Base-by-base conservation (phyloP, 257 asterid genomes). In the Hygrophila difformis region DNA sequence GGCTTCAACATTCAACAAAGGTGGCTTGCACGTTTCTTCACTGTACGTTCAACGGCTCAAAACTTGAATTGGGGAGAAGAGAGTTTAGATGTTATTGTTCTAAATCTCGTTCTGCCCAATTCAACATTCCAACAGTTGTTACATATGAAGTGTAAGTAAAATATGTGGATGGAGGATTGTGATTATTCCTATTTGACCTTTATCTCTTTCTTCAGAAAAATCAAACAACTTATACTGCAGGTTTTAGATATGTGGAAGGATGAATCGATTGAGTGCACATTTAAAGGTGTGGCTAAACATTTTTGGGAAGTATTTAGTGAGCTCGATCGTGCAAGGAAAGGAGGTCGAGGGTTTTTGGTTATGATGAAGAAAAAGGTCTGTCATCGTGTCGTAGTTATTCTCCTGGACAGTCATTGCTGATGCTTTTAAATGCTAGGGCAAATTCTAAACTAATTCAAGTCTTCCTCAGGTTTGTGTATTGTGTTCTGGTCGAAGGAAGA, bases 291-390 rank as follows among this genome's bases (percentile, higher is more conserved):
- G 46, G 96, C 98, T 41, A 91, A 69, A 72, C 87, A 91, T 73
- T 91, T 91, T 47, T 87, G 94, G 47, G 96, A 91, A 66, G 98
- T 91, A 39, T 91, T 91, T 58, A 75, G 96, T 29, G 96, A 91
- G 66, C 94, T 91, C n/a, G n/a, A n/a, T n/a, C 19, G 98, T 91
- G 56, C 98, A 82, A 82, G 98, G n/a, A n/a, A n/a, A n/a, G n/a
- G 96, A 35, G 98, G 98, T 60, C 96, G 78, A 63, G 98, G 98
- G 23, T 63, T 65, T 73, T 63, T 91, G 59, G 79, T 82, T 57
- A 91, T 91, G 93, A 80, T 85, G 96, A 91, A 86, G 88, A 85
- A 82, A 63, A 85, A 82, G 98, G 98, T 85, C 62, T 18, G 81
- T 62, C 50, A 54, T 63, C 15, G 60, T 45, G 12, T 49, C 51